A percentile compares a stretch with the other conserved stretches of the same genome.
Evolutionary conservation across 2,329 filamentous ascomycete species (phyloP).

Genomic region (Coniochaeta prunicola): DNA sequence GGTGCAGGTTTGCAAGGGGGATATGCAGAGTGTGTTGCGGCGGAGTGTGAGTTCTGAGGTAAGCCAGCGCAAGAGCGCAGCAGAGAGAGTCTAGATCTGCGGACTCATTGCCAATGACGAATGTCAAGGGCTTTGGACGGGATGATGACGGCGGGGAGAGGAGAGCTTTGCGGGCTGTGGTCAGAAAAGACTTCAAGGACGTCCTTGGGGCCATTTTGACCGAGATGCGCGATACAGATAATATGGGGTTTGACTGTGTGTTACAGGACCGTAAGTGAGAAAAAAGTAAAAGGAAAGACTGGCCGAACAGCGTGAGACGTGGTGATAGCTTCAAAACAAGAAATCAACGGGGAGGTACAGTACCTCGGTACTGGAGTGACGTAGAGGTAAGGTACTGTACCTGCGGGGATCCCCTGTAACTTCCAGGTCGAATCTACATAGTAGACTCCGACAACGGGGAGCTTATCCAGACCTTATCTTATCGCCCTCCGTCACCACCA

Average conservation of each 20-base stretch:
- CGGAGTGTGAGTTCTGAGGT: conserved; percentile 56
- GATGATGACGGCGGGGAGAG: conserved; percentile 33
- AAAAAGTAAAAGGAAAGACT: neutral
- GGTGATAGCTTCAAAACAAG: neutral
- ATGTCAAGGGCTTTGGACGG: conserved; percentile 42
- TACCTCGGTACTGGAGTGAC: neutral
- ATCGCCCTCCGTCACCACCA: neutral
- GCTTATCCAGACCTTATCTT: neutral
- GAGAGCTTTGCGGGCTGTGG: conserved; percentile 40
- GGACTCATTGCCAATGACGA: conserved; percentile 63
- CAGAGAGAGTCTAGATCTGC: conserved; percentile 80
- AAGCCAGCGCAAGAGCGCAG: conserved; percentile 66
- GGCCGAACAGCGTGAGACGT: too few species aligned
- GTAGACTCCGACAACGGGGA: neutral
- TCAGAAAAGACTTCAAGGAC: conserved; percentile 44
- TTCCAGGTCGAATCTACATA: neutral
- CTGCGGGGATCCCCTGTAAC: neutral
- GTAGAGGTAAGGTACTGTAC: too few species aligned
- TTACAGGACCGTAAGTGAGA: neutral
- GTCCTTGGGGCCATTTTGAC: conserved; percentile 13
- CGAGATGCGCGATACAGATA: neutral
- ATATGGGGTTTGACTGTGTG: neutral
- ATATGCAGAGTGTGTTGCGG: conserved; percentile 52
- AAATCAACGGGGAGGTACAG: neutral
- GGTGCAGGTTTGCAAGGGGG: conserved; percentile 64